Evolutionary conservation across 768 basidiomycete genomes (phyloP), one percentile per base, ranked within the genome.

Genomic region (Podaxis carcinomalis): DNA sequence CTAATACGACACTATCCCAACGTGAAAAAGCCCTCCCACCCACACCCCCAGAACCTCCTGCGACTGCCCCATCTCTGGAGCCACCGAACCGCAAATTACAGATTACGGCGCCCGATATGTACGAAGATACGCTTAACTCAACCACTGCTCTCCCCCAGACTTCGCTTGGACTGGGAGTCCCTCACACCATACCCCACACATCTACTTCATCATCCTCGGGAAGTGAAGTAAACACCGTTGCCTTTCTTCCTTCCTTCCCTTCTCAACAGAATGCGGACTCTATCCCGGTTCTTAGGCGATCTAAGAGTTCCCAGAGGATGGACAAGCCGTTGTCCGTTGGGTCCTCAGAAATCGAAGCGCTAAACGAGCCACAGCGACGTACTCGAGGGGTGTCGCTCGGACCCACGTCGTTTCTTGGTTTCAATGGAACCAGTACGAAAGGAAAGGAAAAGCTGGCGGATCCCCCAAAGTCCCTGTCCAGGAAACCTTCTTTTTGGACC

Each of bases 401-500:
- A 13, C 74, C 82, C 3, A 62, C 74, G n/a, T 70, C 74, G 42
- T 71, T 78, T 47, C 70, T 82, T 10, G 68, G 73, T 28, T 67
- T 77, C 36, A 70, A 69, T 49, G 67, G 67, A 27, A 61, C 74
- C 5, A 74, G 80, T 25, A 57, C 68, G 10, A 85, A 85, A 65
- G 78, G 75, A 11, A 83, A 78, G 55, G 77, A 78, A 49, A 70
- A 70, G 19, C 74, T 72, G 42, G 65, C 62, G 62, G 70, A 64
- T 42, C 60, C 72, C 4, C 70, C 78, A 5, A 81, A 78, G 42
- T 66, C 77, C 3, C 63, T 87, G 35, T 72, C 79, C 10, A 82
- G 87, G 54, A 84, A 83, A 69, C 67, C 84, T 9, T 90, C 89
- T 5, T 89, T 90, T 66, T 90, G 88, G 88, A 76, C 74, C 50